Evolutionary conservation across 208 protist species (phyloP).

Genomic region (Leptomonas seymouri): DNA sequence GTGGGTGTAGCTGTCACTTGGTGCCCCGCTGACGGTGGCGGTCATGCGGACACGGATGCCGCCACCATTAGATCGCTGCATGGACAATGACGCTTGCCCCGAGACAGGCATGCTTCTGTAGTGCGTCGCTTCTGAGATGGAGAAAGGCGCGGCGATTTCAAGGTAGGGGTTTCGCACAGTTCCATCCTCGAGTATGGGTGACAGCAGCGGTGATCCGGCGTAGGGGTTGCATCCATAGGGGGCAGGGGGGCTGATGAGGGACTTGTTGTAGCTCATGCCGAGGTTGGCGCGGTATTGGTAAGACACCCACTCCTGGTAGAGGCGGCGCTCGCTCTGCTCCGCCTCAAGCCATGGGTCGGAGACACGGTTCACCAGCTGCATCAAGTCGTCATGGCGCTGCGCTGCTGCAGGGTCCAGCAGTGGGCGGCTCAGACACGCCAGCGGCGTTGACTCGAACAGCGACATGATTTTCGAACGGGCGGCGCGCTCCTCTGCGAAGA

Average conservation of each 20-base stretch:
- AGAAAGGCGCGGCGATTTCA: background rate
- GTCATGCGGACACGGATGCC: constrained; percentile 19
- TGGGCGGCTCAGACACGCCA: constrained; percentile 59
- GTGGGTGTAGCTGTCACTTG: constrained; percentile 21
- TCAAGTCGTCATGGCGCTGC: constrained; percentile 36
- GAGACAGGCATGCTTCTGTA: background rate
- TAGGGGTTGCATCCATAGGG: constrained; percentile 2
- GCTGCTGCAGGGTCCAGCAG: constrained; percentile 51
- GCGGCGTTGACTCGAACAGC: constrained; percentile 65
- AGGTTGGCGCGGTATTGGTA: constrained; percentile 14
- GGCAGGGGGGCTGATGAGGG: background rate
- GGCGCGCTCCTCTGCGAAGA: constrained; percentile 64
- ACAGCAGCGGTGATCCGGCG: background rate
- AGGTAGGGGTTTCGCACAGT: background rate
- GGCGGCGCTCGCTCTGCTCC: constrained; percentile 32
- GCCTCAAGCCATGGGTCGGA: constrained; percentile 33
- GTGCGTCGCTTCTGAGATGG: background rate
- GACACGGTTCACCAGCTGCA: constrained; percentile 26
- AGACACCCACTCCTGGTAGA: constrained; percentile 18
- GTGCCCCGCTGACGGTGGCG: background rate
- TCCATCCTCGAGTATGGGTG: background rate
- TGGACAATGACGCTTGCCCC: background rate
- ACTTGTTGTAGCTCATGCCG: constrained; percentile 25
- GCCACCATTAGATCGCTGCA: constrained; percentile 2
- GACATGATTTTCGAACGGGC: constrained; percentile 47